phyloP scores from a whole-genome alignment of 306 rosid species.

The Trifolium subterraneum region DNA sequence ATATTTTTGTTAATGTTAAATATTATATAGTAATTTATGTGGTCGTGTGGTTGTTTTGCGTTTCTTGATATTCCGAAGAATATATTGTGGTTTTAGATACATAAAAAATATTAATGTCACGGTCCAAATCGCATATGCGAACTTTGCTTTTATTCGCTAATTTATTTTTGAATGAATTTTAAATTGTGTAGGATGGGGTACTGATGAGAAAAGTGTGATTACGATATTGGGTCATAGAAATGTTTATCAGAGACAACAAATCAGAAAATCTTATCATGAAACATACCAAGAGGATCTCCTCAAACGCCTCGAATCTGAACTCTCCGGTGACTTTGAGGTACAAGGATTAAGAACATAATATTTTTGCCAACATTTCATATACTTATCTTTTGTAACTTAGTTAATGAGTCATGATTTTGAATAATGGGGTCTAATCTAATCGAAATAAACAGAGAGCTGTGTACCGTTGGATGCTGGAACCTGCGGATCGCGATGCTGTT shows the following conservation, averaged over 20 bases:
- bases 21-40: too few species aligned
- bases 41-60: neutral
- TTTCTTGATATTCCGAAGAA: neutral
- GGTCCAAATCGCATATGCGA: neutral
- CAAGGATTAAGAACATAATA: neutral
- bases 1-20: too few species aligned
- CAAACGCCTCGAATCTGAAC: constrained; percentile 82
- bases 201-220: constrained; percentile 74
- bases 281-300: constrained; percentile 65
- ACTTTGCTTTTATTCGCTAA: neutral
- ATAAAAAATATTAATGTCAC: neutral
- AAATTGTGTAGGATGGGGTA: constrained; percentile 71
- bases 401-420: neutral
- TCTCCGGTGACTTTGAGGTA: constrained; percentile 82
- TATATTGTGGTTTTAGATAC: neutral
- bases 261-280: constrained; percentile 64
- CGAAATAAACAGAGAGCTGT: constrained; percentile 61
- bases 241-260: constrained; percentile 70
- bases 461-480: constrained; percentile 83
- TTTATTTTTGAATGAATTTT: constrained; percentile 5
- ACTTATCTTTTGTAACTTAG: constrained; percentile 20
- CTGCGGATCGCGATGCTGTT: constrained; percentile 75
- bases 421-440: neutral
- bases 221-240: constrained; percentile 64
- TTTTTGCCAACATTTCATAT: neutral